These are phyloP conservation scores for Serendipita sp. DNA, from an alignment of 768 basidiomycete genomes.

Conservation along the genomic window DNA sequence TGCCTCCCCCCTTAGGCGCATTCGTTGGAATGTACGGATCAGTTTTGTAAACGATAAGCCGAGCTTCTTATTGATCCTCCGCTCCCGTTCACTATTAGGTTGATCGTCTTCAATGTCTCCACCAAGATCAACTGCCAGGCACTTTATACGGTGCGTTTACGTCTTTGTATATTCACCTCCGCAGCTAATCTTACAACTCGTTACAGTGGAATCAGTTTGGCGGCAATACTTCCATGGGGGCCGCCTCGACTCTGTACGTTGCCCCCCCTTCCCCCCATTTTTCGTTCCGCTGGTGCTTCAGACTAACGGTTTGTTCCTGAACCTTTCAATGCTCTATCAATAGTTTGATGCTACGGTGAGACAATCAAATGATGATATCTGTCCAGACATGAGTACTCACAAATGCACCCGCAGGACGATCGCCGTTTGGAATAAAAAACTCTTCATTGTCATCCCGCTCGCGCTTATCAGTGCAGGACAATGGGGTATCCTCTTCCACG, in stretches of 20 bases:
- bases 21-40: constrained; percentile 43
- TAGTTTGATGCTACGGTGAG: neutral
- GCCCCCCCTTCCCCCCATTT: constrained; percentile 50
- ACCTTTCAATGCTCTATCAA: neutral
- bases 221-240: constrained; percentile 49
- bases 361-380: constrained; percentile 1
- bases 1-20: constrained; percentile 25
- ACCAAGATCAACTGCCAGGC: constrained; percentile 46
- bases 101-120: constrained; percentile 42
- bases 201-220: constrained; percentile 21
- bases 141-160: constrained; percentile 38
- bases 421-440: constrained; percentile 49
- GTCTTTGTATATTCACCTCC: neutral
- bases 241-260: constrained; percentile 49
- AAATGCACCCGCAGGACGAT: constrained; percentile 19
- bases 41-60: constrained; percentile 16
- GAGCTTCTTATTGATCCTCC: neutral
- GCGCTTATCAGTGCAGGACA: constrained; percentile 45
- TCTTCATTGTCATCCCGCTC: constrained; percentile 35
- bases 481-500: constrained; percentile 55
- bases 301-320: neutral
- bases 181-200: neutral
- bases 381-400: constrained; percentile 18
- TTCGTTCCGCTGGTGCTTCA: constrained; percentile 22
- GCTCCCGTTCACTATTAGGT: constrained; percentile 19